Conservation (phyloP, 2,329 filamentous ascomycete genomes). For the Pseudogymnoascus pannorum region DNA sequence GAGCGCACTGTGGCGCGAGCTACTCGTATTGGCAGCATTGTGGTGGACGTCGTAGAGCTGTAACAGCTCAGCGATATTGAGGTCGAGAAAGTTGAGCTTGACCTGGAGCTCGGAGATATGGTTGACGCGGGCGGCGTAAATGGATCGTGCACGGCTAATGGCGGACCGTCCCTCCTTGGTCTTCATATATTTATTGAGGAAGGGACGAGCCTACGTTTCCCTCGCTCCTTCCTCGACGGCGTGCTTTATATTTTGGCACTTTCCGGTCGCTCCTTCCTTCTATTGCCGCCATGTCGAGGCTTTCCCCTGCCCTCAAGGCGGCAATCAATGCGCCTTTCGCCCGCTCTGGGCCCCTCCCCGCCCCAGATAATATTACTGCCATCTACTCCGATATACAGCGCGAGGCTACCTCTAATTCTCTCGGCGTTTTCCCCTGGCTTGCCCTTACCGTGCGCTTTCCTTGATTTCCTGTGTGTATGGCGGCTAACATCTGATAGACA, state of each 20-base stretch:
- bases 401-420: slow-evolving; percentile 53
- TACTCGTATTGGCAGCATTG: slow-evolving; percentile 24
- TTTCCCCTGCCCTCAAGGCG: slow-evolving; percentile 63
- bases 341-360: slow-evolving; percentile 56
- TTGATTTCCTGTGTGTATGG: not conserved
- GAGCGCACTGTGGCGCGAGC: slow-evolving; percentile 21
- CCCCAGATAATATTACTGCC: slow-evolving; percentile 54
- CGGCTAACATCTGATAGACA: slow-evolving; percentile 41
- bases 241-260: not conserved
- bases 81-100: not conserved
- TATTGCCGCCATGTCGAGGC: slow-evolving; percentile 54
- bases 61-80: not conserved
- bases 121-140: not conserved
- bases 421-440: slow-evolving; percentile 59
- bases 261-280: not conserved
- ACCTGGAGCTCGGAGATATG: not conserved
- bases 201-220: not conserved
- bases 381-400: slow-evolving; percentile 58
- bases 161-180: not conserved
- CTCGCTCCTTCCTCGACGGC: not conserved
- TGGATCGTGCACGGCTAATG: not conserved
- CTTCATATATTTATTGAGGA: not conserved
- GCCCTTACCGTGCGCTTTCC: slow-evolving; percentile 48
- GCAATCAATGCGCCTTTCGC: slow-evolving; percentile 66
- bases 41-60: not conserved